Percentiles rank a stretch among this genome's conserved stretches.
These are phyloP conservation scores for Termitomyces titanicus DNA, from an alignment of 768 basidiomycete species.

Conservation along the genomic window DNA sequence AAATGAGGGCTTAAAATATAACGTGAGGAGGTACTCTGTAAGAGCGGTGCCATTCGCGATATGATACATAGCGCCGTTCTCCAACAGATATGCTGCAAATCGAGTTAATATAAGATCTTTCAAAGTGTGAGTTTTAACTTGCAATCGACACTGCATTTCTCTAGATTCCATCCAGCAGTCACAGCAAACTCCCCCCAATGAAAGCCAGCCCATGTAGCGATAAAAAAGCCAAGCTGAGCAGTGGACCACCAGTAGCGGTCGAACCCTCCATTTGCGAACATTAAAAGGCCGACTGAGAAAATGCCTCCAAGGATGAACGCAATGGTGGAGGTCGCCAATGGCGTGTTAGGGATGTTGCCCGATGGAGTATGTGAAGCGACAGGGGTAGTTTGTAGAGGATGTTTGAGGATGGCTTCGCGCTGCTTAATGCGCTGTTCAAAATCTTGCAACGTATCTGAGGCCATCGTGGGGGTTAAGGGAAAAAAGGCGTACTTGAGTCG, in stretches of 20 bases:
- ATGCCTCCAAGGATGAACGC: conserved; percentile 81
- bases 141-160: conserved; percentile 94
- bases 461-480: conserved; percentile 22
- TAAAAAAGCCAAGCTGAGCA: conserved; percentile 78
- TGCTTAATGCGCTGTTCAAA: conserved; percentile 44
- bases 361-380: conserved; percentile 28
- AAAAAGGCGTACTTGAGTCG: conserved; percentile 11
- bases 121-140: conserved; percentile 31
- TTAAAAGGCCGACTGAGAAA: conserved; percentile 56
- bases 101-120: background rate
- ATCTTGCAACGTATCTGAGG: conserved; percentile 24
- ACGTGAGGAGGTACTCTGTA: conserved; percentile 70
- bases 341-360: conserved; percentile 85
- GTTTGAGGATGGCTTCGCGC: conserved; percentile 27
- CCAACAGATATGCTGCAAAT: conserved; percentile 80
- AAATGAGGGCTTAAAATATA: conserved; percentile 61
- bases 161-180: conserved; percentile 92
- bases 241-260: conserved; percentile 56
- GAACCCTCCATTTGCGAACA: conserved; percentile 47
- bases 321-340: conserved; percentile 70
- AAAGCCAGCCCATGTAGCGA: conserved; percentile 81
- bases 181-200: conserved; percentile 95
- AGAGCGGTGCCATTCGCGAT: conserved; percentile 77
- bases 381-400: conserved; percentile 58
- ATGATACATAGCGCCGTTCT: conserved; percentile 86